Conservation (phyloP, 495 filamentous ascomycete genomes). For the Cenococcum geophilum region DNA sequence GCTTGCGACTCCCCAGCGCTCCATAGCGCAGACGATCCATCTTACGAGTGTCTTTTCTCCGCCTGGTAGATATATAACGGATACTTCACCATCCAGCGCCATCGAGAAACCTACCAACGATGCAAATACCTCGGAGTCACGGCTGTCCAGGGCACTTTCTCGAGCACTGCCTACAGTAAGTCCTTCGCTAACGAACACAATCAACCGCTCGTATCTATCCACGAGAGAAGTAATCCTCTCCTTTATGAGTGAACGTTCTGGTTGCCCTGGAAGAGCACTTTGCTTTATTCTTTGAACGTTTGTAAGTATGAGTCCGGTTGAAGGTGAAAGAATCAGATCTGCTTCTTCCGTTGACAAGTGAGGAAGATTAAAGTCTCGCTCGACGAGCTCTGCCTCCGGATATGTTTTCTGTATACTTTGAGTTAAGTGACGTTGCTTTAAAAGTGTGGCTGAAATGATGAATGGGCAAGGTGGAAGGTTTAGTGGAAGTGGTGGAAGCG, state of each 20-base stretch:
- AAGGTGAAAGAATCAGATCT: slow-evolving; percentile 68
- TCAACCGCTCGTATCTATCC: slow-evolving; percentile 59
- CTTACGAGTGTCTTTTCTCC: slow-evolving; percentile 50
- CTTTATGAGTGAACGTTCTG: slow-evolving; percentile 44
- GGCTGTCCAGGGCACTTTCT: slow-evolving; percentile 29
- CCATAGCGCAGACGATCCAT: slow-evolving; percentile 52
- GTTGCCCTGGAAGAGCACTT: slow-evolving; percentile 54
- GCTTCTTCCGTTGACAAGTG: slow-evolving; percentile 53
- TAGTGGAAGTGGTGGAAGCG: slow-evolving; percentile 22
- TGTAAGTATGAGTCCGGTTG: slow-evolving; percentile 62
- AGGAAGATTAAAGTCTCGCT: slow-evolving; percentile 49
- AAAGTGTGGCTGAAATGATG: slow-evolving; percentile 48
- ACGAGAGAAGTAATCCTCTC: slow-evolving; percentile 52
- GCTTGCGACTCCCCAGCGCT: slow-evolving; percentile 28
- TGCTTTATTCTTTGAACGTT: slow-evolving; percentile 72
- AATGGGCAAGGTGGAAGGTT: slow-evolving; percentile 37
- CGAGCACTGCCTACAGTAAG: slow-evolving; percentile 14
- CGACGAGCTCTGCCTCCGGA: slow-evolving; percentile 50
- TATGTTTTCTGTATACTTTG: slow-evolving; percentile 46
- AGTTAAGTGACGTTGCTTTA: slow-evolving; percentile 43
- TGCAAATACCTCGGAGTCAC: slow-evolving; percentile 49
- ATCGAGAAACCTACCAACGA: slow-evolving; percentile 51
- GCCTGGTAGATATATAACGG: slow-evolving; percentile 52
- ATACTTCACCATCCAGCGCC: slow-evolving; percentile 40
- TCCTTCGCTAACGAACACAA: slow-evolving; percentile 62